A percentile compares a stretch with the other conserved stretches of the same genome.
These are phyloP conservation scores for Anastatica hierochuntica DNA, from an alignment of 345 rosid genomes.

Conservation along the genomic window DNA sequence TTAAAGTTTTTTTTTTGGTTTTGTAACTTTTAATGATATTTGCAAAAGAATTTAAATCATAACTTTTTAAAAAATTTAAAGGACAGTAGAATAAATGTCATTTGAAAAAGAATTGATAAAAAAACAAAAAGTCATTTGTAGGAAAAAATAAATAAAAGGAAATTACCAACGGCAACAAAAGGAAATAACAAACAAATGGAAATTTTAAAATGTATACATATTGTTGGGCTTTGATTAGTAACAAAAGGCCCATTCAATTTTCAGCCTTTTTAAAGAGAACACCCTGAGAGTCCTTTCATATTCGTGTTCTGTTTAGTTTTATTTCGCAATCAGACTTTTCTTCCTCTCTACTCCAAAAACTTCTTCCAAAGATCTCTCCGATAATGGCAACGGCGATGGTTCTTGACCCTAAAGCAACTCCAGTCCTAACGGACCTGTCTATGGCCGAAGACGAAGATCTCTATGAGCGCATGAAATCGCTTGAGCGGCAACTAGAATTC, in stretches of 20 bases:
- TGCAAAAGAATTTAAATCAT: too few species aligned
- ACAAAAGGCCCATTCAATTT: not conserved
- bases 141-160: not conserved
- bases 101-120: too few species aligned
- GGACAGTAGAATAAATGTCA: too few species aligned
- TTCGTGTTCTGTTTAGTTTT: not conserved
- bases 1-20: too few species aligned
- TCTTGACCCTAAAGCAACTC: conserved; percentile 42
- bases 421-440: conserved; percentile 11
- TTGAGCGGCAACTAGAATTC: conserved; percentile 79
- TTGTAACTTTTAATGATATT: too few species aligned
- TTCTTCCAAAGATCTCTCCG: conserved; percentile 16
- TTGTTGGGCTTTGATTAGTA: not conserved
- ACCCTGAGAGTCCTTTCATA: not conserved
- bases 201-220: too few species aligned
- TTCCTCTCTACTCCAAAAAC: conserved; percentile 23
- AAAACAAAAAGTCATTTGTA: too few species aligned
- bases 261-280: not conserved
- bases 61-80: too few species aligned
- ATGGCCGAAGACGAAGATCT: conserved; percentile 71
- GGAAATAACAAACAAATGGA: not conserved
- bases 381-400: conserved; percentile 53
- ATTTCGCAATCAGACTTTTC: conserved; percentile 11
- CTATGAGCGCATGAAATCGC: conserved; percentile 65
- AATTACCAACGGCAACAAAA: not conserved